A percentile compares a stretch with the other conserved stretches of the same genome.
phyloP scores from a whole-genome alignment of 768 basidiomycete genomes.

The Auricularia heimuer region DNA sequence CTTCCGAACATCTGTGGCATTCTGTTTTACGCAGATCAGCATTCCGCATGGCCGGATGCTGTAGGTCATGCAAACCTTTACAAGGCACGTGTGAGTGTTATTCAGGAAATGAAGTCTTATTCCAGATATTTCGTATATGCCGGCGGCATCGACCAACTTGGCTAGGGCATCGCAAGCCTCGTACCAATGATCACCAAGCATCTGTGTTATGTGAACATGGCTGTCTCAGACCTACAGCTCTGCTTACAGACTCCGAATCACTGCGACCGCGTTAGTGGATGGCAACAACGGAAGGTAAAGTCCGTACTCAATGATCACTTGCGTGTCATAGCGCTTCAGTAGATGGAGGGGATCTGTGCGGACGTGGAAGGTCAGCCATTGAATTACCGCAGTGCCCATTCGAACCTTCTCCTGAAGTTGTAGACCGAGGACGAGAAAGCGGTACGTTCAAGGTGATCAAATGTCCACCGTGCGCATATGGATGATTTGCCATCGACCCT shows the following conservation, averaged over 20 bases:
- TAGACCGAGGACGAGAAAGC: background rate
- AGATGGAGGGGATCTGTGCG: background rate
- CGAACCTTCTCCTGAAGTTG: background rate
- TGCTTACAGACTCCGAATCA: background rate
- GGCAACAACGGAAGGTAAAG: background rate
- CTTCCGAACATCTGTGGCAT: conserved; percentile 24
- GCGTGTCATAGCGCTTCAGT: background rate
- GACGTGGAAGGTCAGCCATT: background rate
- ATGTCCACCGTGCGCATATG: background rate
- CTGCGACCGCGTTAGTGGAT: background rate
- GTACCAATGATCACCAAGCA: background rate
- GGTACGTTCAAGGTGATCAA: background rate
- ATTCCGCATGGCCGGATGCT: background rate
- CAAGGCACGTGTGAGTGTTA: conserved; percentile 9
- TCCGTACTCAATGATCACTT: background rate
- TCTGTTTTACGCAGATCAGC: conserved; percentile 20
- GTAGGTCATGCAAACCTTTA: conserved; percentile 18
- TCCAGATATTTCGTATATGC: conserved; percentile 45
- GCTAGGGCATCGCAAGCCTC: conserved; percentile 35
- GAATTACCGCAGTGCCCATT: background rate
- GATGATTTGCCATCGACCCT: background rate
- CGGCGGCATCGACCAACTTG: conserved; percentile 37
- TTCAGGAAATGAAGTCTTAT: conserved; percentile 59
- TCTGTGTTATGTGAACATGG: background rate
- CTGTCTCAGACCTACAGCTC: background rate